Evolutionary conservation across 2,329 filamentous ascomycete genomes (phyloP).

Genomic region (Scytalidium lignicola): DNA sequence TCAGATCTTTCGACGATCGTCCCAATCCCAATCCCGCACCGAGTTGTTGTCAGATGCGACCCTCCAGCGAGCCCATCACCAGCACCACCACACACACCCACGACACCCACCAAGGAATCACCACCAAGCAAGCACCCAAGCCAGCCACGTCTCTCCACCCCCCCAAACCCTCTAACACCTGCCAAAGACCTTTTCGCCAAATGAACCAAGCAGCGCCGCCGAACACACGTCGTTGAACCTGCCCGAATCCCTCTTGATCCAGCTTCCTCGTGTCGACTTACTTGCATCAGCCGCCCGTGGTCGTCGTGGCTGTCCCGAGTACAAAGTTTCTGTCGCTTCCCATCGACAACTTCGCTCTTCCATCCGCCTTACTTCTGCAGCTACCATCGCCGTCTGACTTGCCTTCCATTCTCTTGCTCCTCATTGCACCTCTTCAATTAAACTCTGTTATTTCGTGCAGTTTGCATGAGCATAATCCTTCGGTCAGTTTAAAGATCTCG

Average conservation of each 20-base stretch:
- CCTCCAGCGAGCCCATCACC: background rate
- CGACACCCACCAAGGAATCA: background rate
- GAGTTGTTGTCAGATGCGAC: background rate
- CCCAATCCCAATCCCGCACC: too few relatives aligned
- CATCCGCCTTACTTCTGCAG: background rate
- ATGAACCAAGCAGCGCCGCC: background rate
- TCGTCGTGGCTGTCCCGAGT: background rate
- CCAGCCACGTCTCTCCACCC: background rate
- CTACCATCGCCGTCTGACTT: background rate
- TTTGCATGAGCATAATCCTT: background rate
- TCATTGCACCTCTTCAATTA: background rate
- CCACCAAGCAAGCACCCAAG: background rate
- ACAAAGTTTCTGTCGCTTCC: background rate
- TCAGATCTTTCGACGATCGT: background rate
- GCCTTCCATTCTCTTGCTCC: background rate
- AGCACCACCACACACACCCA: background rate
- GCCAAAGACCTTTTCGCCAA: too few relatives aligned
- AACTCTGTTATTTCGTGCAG: background rate
- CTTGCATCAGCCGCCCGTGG: background rate
- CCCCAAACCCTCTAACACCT: background rate
- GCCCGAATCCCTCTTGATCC: background rate
- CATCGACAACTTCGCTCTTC: background rate
- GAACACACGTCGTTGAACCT: background rate
- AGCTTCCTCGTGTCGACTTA: background rate
- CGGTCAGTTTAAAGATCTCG: background rate